Base-by-base conservation (phyloP, 2,329 filamentous ascomycete genomes). In the Aspergillus vadensis region DNA sequence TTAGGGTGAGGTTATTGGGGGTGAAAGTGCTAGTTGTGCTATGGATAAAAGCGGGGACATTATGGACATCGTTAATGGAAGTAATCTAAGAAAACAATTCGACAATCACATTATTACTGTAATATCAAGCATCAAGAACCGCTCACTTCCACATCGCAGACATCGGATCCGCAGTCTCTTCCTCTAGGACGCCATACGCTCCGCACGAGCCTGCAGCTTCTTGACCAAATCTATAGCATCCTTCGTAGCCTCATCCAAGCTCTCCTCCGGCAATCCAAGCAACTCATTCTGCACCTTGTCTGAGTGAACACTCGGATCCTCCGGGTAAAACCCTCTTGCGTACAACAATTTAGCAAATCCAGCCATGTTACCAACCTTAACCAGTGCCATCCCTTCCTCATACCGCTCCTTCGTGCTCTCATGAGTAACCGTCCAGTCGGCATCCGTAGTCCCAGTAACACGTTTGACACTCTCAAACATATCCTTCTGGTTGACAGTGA, bases 391-490 rank as follows among this genome's bases (percentile, higher is more conserved):
- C 0, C 80, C 86, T 1, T 82, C 77, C 55, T 76, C 71, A 62
- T 80, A 85, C 21, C 86, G 80, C 69, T 84, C 73, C 43, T 76
- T 63, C 1, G 77, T 73, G 0, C 71, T 65, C 72, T 87, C 81
- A 7, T 80, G 72, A 1, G 69, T 77, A 58, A 91, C 80, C 2
- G 70, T 80, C 88, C 88, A 91, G 67, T 90, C 87, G 0, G 72
- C 74, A 41, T 87, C 83, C 1, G 75, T 82, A 0, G 83, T 85
- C 0, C 82, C 82, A 0, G 84, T 83, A 4, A 87, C 86, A 0
- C 83, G 82, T 67, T 87, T 80, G 12, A 88, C 73, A n/a, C 81
- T 82, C 41, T 83, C 82, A 57, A 91, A 80, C 78, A 91, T 90
- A 9, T 91, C 87, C 10, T 80, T 79, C 72, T 91, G 88, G 60